Base-by-base conservation (phyloP, 2,329 filamentous ascomycete species). In the Dactylellina parvicollis region DNA sequence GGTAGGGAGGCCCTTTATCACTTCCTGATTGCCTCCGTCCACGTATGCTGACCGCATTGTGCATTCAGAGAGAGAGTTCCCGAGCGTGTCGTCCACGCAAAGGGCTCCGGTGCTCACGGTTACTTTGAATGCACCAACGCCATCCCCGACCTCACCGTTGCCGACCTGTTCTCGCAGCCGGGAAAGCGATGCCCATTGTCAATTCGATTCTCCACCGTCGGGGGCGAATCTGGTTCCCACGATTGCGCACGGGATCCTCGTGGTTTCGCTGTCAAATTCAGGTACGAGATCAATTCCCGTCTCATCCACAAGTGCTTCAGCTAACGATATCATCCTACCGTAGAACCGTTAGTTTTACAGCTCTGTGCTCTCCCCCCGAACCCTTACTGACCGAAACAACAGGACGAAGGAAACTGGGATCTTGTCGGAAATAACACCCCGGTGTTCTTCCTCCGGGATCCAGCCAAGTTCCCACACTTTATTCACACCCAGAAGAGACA, bases 401-500 rank as follows among this genome's bases (percentile, higher is more conserved):
- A 73, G 69, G 86, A 89, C 16, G 87, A 91, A 76, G 89, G 89
- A n/a, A 91, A 91, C 76, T 90, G 86, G 85, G 89, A 91, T 77
- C 83, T 88, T 80, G 89, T 91, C 5, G 87, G 86, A 74, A 90
- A 90, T 79, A 91, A 91, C 79, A 90, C 88, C 0, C 89, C 89
- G 0, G 86, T 91, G 1, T 92, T 92, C 83, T 92, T 92, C 81
- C 78, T 91, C n/a, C 83, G 89, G 59, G 89, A 92, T 75, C 88
- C 89, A 0, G 85, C 87, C 75, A 91, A 92, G 80, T 91, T 90
- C 78, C 89, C 89, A 22, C 82, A 88, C 78, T 89, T 91, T 78
- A 91, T 91, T 59, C 89, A 91, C 79, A 90, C 89, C 0, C 89
- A 91, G 79, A 91, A 91, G 83, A 84, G 89, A n/a, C 83, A 92